A percentile compares a stretch with the other conserved stretches of the same genome.
Conservation (phyloP, 805 yeast species). For the Clavispora asparagi region DNA sequence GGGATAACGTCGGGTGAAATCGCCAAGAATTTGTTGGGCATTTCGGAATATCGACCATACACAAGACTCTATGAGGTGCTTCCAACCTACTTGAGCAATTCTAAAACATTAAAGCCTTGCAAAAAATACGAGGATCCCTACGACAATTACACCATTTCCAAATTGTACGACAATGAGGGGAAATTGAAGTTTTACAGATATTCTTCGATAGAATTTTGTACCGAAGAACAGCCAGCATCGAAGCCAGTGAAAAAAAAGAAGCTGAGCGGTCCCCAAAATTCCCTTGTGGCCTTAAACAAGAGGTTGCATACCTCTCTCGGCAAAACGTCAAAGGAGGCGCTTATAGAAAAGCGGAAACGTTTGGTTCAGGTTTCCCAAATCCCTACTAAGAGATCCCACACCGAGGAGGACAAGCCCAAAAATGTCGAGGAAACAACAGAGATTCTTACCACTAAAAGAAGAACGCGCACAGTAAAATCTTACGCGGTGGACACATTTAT, state of each 20-base stretch:
- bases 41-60: slow-evolving; percentile 46
- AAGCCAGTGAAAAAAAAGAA: slow-evolving; percentile 5
- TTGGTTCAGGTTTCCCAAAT: slow-evolving; percentile 1
- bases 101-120: slow-evolving; percentile 19
- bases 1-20: slow-evolving; percentile 64
- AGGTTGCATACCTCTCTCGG: slow-evolving; percentile 17
- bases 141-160: slow-evolving; percentile 36
- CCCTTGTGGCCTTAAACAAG: slow-evolving; percentile 13
- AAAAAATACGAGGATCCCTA: slow-evolving; percentile 25
- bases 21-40: slow-evolving; percentile 47
- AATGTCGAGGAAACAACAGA: background rate
- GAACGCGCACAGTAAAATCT: background rate
- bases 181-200: slow-evolving; percentile 68
- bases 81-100: slow-evolving; percentile 33
- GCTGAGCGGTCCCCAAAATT: slow-evolving; percentile 1
- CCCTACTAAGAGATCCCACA: background rate
- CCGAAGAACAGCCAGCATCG: slow-evolving; percentile 8
- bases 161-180: slow-evolving; percentile 70
- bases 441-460: background rate
- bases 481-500: background rate
- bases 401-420: background rate
- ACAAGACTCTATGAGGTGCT: slow-evolving; percentile 47
- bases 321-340: slow-evolving; percentile 21
- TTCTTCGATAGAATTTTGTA: slow-evolving; percentile 17
- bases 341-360: slow-evolving; percentile 15